phyloP scores from a whole-genome alignment of 768 basidiomycete genomes.

The Pulveroboletus sp. region DNA sequence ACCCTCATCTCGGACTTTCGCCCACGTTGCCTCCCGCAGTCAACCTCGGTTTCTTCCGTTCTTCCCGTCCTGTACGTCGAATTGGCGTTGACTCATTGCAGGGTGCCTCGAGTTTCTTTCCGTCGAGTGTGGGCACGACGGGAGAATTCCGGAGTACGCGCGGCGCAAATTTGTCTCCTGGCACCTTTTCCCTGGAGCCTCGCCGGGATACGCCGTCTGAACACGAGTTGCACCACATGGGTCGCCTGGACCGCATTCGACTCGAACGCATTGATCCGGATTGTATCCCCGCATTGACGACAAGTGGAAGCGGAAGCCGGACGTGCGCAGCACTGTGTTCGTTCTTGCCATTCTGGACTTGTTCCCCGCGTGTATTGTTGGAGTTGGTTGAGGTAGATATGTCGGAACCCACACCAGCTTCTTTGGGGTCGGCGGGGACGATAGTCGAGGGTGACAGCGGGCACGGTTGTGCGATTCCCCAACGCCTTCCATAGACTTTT shows the following conservation, averaged over 20 bases:
- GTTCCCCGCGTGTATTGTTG: neutral
- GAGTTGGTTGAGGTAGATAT: neutral
- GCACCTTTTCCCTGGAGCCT: neutral
- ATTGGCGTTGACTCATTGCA: neutral
- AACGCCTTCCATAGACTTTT: constrained; percentile 6
- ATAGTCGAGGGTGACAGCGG: neutral
- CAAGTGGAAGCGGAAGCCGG: constrained; percentile 2
- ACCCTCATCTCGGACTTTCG: neutral
- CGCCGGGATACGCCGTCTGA: neutral
- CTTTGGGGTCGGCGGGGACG: too few species aligned
- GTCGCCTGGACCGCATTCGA: neutral
- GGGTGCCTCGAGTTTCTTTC: too few species aligned
- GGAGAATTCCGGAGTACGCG: too few species aligned
- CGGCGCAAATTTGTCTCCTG: neutral
- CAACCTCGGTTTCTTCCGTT: constrained; percentile 14
- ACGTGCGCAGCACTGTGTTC: neutral
- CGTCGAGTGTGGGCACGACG: neutral
- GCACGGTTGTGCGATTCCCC: neutral
- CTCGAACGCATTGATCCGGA: neutral
- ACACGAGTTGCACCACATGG: neutral
- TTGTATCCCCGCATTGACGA: neutral
- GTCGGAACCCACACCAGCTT: too few species aligned
- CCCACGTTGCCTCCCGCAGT: neutral
- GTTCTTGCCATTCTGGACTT: neutral
- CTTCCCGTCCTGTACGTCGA: constrained; percentile 2